Conservation (phyloP, 2,329 filamentous ascomycete genomes). For the Aspergillus glaucus region DNA sequence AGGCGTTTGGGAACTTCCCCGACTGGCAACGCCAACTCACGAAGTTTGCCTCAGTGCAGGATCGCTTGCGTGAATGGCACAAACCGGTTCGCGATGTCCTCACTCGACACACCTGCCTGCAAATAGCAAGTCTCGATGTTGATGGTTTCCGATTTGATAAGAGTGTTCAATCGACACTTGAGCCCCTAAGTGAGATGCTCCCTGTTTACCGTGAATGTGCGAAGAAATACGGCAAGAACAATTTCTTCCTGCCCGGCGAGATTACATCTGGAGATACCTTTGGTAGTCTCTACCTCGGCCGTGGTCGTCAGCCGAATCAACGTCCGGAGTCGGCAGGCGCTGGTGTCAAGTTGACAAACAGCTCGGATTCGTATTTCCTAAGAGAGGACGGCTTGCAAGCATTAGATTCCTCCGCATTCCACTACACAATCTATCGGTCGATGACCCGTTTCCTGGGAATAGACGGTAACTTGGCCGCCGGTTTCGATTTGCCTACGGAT, state of each 20-base stretch:
- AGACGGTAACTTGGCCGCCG: conserved; percentile 50
- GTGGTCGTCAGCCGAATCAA: conserved; percentile 53
- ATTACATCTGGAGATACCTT: conserved; percentile 58
- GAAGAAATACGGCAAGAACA: conserved; percentile 49
- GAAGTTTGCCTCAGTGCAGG: conserved; percentile 62
- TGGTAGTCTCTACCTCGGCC: conserved; percentile 56
- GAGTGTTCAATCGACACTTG: conserved; percentile 57
- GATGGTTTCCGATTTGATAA: conserved; percentile 64
- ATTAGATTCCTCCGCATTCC: conserved; percentile 56
- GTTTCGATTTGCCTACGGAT: conserved; percentile 49
- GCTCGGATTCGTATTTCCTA: conserved; percentile 44
- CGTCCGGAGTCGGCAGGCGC: conserved; percentile 41
- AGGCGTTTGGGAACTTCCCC: conserved; percentile 57
- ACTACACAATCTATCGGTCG: conserved; percentile 59
- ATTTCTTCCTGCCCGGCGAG: conserved; percentile 60
- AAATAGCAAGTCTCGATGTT: conserved; percentile 57
- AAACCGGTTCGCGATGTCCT: conserved; percentile 53
- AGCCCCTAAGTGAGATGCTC: conserved; percentile 55
- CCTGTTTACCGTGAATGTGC: conserved; percentile 54
- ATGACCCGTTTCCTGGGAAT: conserved; percentile 56
- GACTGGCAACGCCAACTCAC: conserved; percentile 59
- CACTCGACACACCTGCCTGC: conserved; percentile 57
- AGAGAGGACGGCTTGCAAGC: conserved; percentile 48
- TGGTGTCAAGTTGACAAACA: conserved; percentile 45
- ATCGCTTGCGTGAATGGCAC: conserved; percentile 60